Conservation (phyloP, 1,139 yeast species). For the Protomyces macrosporus region DNA sequence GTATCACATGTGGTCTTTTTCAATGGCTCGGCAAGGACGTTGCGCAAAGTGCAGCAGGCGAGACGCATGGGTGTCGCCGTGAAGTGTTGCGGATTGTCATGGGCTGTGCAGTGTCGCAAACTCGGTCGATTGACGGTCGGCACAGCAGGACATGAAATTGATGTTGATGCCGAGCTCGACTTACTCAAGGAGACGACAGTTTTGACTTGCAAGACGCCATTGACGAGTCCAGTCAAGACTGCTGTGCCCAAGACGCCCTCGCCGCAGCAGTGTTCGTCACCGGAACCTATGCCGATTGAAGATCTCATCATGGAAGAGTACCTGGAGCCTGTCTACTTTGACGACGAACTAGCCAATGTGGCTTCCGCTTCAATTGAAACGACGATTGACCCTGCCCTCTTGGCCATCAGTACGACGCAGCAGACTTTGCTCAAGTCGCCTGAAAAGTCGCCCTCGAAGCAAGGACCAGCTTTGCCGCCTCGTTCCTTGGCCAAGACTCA, state of each 20-base stretch:
- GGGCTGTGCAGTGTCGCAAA: slow-evolving; percentile 12
- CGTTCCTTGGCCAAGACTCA: background rate
- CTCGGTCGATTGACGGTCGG: slow-evolving; percentile 12
- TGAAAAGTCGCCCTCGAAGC: background rate
- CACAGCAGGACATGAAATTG: slow-evolving; percentile 12
- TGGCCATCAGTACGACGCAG: background rate
- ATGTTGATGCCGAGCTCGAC: slow-evolving; percentile 11
- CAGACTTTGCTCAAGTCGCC: background rate
- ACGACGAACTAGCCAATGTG: background rate
- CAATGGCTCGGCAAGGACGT: slow-evolving; percentile 12
- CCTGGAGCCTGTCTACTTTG: background rate
- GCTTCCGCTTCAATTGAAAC: background rate
- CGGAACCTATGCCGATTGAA: background rate
- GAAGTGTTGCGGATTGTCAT: slow-evolving; percentile 7
- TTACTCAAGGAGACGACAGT: background rate
- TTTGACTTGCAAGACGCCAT: background rate
- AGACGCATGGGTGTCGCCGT: slow-evolving; percentile 6
- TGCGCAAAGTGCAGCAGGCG: slow-evolving; percentile 14
- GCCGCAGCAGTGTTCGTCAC: background rate
- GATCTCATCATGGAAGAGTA: background rate
- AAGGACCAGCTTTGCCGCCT: background rate
- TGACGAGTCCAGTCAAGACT: background rate
- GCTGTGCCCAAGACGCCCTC: background rate
- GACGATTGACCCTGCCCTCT: background rate
- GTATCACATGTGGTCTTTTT: slow-evolving; percentile 22